phyloP scores from a whole-genome alignment of 2,329 filamentous ascomycete genomes.

The Talaromyces sp. region DNA sequence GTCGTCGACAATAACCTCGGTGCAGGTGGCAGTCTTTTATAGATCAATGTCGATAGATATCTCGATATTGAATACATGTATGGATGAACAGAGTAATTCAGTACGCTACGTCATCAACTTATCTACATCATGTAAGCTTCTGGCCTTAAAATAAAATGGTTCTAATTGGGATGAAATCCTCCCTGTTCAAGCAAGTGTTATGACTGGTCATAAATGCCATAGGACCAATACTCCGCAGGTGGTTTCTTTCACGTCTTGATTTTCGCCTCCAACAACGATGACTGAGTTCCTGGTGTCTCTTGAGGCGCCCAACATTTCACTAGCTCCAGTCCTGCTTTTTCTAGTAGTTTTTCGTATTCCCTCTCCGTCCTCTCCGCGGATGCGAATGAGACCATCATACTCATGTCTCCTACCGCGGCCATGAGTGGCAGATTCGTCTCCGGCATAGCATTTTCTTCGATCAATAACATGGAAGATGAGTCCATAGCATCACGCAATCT shows the following conservation, averaged over 20 bases:
- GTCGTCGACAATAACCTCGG: too few species aligned
- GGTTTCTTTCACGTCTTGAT: background rate
- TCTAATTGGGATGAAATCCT: background rate
- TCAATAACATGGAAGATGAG: conserved; percentile 20
- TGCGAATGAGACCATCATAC: conserved; percentile 18
- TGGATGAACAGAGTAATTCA: too few species aligned
- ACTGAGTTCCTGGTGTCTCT: background rate
- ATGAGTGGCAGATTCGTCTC: background rate
- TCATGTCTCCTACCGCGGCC: conserved; percentile 11
- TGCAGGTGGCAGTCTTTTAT: too few species aligned
- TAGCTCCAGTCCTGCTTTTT: conserved; percentile 14
- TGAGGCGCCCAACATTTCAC: background rate
- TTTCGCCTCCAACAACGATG: conserved; percentile 1
- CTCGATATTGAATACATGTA: too few species aligned
- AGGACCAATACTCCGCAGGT: background rate
- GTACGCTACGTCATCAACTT: too few species aligned
- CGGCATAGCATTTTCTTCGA: conserved; percentile 19
- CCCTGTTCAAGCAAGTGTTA: background rate
- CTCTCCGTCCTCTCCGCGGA: conserved; percentile 17
- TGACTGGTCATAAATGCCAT: background rate
- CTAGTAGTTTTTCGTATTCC: conserved; percentile 18
- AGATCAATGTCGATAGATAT: too few species aligned
- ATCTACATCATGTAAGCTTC: too few species aligned
- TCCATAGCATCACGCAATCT: conserved; percentile 19
- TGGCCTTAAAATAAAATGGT: too few species aligned